A percentile compares a stretch with the other conserved stretches of the same genome.
Conservation (phyloP, 176 grass and related monocot species). For the Puya raimondii region DNA sequence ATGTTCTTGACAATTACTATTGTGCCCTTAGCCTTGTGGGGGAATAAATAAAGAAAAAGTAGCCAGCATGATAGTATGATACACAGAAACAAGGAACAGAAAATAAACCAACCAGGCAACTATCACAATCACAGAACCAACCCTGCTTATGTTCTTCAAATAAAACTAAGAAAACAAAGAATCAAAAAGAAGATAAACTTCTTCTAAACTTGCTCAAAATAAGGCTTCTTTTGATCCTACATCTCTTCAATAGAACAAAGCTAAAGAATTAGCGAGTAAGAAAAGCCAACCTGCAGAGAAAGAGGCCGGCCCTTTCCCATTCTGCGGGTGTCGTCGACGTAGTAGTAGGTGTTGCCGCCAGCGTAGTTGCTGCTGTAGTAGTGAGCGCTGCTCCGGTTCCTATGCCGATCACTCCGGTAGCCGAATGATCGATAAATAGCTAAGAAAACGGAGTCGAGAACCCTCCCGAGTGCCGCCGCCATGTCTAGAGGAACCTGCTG, state of each 20-base stretch:
- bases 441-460: constrained; percentile 3
- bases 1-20: too few species aligned
- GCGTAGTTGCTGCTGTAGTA: constrained; percentile 6
- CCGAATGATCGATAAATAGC: background rate
- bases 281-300: constrained; percentile 10
- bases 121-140: too few species aligned
- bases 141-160: too few species aligned
- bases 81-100: too few species aligned
- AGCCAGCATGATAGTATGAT: too few species aligned
- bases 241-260: too few species aligned
- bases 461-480: constrained; percentile 7
- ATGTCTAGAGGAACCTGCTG: background rate
- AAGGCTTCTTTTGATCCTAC: background rate
- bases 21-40: too few species aligned
- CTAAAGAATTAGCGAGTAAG: background rate
- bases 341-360: constrained; percentile 13
- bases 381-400: constrained; percentile 2
- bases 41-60: too few species aligned
- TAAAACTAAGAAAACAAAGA: too few species aligned
- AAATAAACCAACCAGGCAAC: too few species aligned
- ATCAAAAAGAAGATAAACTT: too few species aligned
- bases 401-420: background rate
- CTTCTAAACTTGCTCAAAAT: background rate
- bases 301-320: constrained; percentile 19
- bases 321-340: background rate